Base-by-base conservation (phyloP, 805 yeast genomes). In the Peterozyma toletana region DNA sequence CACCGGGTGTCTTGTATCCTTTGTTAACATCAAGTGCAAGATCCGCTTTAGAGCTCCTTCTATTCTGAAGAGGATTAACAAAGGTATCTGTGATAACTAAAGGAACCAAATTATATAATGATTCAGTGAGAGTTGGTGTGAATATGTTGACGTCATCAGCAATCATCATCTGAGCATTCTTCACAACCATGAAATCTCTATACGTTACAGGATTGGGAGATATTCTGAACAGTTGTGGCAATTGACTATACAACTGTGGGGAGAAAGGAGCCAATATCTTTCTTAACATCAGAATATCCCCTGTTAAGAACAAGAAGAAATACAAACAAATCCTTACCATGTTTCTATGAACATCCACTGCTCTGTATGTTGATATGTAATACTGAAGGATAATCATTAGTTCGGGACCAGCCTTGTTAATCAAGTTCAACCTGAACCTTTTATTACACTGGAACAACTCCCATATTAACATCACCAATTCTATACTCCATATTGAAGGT, bases 391-490 rank as follows among this genome's bases (percentile, higher is more conserved):
- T 60, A 0, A 84, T 63, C 37, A 76, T 58, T 35, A 85, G 58
- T 50, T 82, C 83, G 30, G 72, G 66, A 2, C 80, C 73, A 48
- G 70, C 68, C 38, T 70, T 66, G 11, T 70, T 67, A 2, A 71
- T 60, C 30, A 78, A 62, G 41, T 68, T 63, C 14, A 56, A 54
- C 46, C 71, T 70, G 53, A 83, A 80, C 40, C 60, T 61, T 46
- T 68, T 68, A 61, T 91, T 91, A 52, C 88, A 80, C 55, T 86
- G 91, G 31, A 77, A 62, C 37, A 88, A 62, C 53, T 86, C 95
- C 86, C 95, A 86, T 13, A 85, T 51, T 9, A 90, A 56, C 56
- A 83, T 70, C 5, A 78, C 60, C n/a, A 75, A 56, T 54, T 83
- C 90, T 3, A 70, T 63, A 2, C 78, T 58, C 82, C 89, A 69